Conservation (phyloP, 495 filamentous ascomycete species). For the Ascobolus immersus region DNA sequence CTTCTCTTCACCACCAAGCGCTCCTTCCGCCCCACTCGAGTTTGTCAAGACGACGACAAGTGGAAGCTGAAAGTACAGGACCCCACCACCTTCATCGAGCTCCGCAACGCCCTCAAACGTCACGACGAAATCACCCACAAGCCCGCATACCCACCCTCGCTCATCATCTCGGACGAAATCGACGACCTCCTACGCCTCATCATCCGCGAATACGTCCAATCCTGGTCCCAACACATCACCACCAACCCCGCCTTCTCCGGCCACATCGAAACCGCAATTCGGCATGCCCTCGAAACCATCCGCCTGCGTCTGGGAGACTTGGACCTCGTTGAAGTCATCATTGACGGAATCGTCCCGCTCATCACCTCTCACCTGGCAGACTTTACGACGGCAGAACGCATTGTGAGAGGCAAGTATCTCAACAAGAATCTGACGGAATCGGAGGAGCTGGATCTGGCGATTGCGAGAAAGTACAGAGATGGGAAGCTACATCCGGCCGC, state of each 20-base stretch:
- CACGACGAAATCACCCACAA: constrained; percentile 23
- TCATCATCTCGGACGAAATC: constrained; percentile 51
- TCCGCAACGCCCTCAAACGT: constrained; percentile 2
- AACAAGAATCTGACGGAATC: constrained; percentile 82
- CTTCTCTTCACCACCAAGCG: constrained; percentile 8
- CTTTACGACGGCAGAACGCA: constrained; percentile 71
- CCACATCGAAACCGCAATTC: constrained; percentile 58
- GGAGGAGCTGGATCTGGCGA: constrained; percentile 79
- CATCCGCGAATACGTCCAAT: constrained; percentile 58
- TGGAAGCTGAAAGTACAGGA: constrained; percentile 7
- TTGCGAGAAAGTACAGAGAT: constrained; percentile 73
- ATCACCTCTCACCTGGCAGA: constrained; percentile 76
- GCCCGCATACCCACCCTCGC: constrained; percentile 53
- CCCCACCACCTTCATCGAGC: constrained; percentile 12
- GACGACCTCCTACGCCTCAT: constrained; percentile 57
- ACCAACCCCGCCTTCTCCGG: constrained; percentile 51
- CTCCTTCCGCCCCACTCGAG: constrained; percentile 1
- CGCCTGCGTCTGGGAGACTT: constrained; percentile 39
- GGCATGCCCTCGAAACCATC: constrained; percentile 45
- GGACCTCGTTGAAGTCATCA: constrained; percentile 57
- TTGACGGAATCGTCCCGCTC: constrained; percentile 62
- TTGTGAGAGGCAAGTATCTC: constrained; percentile 62
- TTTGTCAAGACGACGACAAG: constrained; percentile 2
- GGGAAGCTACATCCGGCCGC: constrained; percentile 77
- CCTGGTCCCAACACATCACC: constrained; percentile 78